A percentile compares a stretch with the other conserved stretches of the same genome.
These are phyloP conservation scores for Trichomonas gallinae DNA, from an alignment of 208 protist genomes.

Conservation along the genomic window DNA sequence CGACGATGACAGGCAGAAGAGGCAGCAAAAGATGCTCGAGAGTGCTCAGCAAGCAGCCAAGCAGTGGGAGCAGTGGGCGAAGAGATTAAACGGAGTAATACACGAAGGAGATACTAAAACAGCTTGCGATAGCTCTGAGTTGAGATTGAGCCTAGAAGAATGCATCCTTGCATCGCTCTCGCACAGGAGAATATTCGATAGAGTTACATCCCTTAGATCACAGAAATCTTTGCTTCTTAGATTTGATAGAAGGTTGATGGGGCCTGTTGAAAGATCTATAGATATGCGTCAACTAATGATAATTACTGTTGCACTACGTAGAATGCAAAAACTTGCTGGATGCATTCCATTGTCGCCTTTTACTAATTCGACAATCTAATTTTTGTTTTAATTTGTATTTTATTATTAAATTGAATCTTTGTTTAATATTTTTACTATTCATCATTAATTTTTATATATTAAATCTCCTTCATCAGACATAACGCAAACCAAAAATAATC, in stretches of 20 bases:
- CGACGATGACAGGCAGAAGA: neutral
- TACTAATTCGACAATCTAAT: neutral
- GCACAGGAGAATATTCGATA: neutral
- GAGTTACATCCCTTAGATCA: neutral
- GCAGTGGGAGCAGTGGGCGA: conserved; percentile 7
- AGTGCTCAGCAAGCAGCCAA: neutral
- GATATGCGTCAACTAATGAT: neutral
- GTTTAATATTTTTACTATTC: too few relatives aligned
- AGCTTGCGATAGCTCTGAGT: neutral
- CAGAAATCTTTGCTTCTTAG: neutral
- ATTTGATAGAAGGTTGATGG: neutral
- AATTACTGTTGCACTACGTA: neutral
- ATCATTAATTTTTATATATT: too few relatives aligned
- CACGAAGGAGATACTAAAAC: neutral
- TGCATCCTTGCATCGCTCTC: neutral
- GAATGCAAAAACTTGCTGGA: neutral
- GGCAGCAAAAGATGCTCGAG: neutral
- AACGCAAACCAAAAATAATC: too few relatives aligned
- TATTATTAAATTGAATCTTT: too few relatives aligned
- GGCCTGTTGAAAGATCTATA: neutral
- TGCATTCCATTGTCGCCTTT: neutral
- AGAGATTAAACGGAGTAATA: neutral
- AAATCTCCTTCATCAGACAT: too few relatives aligned
- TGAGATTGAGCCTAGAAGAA: neutral
- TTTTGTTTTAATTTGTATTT: too few relatives aligned